A percentile compares a stretch with the other conserved stretches of the same genome.
Conservation (phyloP, 257 asterid genomes). For the Solanum infundibuliforme region DNA sequence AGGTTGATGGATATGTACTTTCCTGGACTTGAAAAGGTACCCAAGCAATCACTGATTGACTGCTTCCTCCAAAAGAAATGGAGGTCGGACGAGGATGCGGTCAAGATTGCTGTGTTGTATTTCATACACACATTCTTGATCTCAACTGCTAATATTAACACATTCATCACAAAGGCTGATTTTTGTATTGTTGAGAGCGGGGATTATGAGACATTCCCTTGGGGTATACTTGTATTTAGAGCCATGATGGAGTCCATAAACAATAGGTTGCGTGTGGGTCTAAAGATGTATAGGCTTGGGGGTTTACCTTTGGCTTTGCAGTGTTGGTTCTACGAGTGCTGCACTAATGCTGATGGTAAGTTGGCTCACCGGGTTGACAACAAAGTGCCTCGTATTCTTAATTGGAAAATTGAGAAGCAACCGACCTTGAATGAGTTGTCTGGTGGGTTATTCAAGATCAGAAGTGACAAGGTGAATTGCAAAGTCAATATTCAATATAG, state of each 20-base stretch:
- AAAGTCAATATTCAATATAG: not conserved
- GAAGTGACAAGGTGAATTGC: not conserved
- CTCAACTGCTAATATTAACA: not conserved
- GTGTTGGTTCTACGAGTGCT: conserved; percentile 4
- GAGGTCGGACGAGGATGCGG: not conserved
- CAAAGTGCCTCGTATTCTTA: conserved; percentile 1
- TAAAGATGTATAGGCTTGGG: conserved; percentile 2
- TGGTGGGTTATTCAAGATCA: not conserved
- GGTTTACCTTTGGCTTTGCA: not conserved
- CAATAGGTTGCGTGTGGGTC: not conserved
- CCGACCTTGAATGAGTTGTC: not conserved
- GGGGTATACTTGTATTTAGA: not conserved
- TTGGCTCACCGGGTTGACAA: not conserved
- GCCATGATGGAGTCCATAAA: not conserved
- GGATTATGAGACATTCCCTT: conserved; percentile 2
- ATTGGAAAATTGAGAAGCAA: not conserved
- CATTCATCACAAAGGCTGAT: not conserved
- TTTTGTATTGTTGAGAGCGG: not conserved
- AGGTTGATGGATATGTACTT: not conserved
- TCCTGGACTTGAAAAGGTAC: not conserved
- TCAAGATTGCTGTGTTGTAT: not conserved
- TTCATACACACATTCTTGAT: not conserved
- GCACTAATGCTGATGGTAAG: not conserved
- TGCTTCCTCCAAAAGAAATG: conserved; percentile 1
- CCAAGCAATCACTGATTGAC: not conserved